Percentiles rank a stretch among this genome's conserved stretches.
Evolutionary conservation across 495 filamentous ascomycete species (phyloP).

Genomic region (Hypoxylon fragiforme): DNA sequence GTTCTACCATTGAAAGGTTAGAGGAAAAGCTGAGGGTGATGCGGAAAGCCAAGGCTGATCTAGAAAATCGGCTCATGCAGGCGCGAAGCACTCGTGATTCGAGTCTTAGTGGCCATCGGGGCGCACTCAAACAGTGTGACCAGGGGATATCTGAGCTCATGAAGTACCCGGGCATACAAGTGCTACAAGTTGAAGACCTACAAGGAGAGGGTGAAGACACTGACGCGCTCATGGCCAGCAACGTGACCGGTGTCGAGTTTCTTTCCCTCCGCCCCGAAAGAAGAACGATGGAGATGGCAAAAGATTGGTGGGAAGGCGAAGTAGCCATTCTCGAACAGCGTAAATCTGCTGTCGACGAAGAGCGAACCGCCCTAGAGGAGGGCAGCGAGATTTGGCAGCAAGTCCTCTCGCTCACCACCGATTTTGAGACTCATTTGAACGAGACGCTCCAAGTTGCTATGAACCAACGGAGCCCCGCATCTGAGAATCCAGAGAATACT

Average conservation of each 20-base stretch:
- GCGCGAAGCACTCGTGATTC: constrained; percentile 62
- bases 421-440: constrained; percentile 69
- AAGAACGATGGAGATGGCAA: constrained; percentile 75
- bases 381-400: constrained; percentile 81
- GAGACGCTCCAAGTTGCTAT: constrained; percentile 52
- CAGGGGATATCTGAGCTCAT: constrained; percentile 50
- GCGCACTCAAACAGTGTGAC: constrained; percentile 48
- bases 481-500: constrained; percentile 35
- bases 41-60: constrained; percentile 62
- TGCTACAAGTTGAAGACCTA: constrained; percentile 45
- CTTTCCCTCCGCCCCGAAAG: constrained; percentile 65
- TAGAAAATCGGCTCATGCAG: constrained; percentile 63
- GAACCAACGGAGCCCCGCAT: constrained; percentile 5
- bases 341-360: constrained; percentile 63
- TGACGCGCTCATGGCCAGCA: constrained; percentile 36
- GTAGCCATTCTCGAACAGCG: constrained; percentile 59
- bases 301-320: constrained; percentile 74
- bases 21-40: constrained; percentile 68
- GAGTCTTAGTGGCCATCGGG: constrained; percentile 53
- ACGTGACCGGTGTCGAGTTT: constrained; percentile 47
- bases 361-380: constrained; percentile 78
- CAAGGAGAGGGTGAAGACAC: constrained; percentile 23
- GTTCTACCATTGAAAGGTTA: constrained; percentile 61
- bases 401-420: constrained; percentile 61
- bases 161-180: constrained; percentile 52